phyloP scores from a whole-genome alignment of 2,329 filamentous ascomycete genomes.

The Botryotinia narcissicola region DNA sequence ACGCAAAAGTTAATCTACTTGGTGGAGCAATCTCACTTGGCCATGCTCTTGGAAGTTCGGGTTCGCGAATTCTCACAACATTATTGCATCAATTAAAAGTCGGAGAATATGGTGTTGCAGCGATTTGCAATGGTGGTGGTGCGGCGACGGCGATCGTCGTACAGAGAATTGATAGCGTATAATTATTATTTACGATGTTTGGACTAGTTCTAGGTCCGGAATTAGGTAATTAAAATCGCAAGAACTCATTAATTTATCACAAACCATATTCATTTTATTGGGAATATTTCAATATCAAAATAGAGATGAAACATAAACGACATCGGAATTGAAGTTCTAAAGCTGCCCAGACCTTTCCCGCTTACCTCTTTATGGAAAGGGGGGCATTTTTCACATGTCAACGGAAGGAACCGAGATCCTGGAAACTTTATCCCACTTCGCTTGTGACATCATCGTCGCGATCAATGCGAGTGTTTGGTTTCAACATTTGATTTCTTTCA shows the following conservation, averaged over 20 bases:
- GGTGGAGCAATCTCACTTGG: slow-evolving; percentile 91
- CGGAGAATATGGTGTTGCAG: slow-evolving; percentile 91
- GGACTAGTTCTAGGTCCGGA: background rate
- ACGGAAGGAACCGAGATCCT: slow-evolving; percentile 5
- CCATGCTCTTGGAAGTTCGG: slow-evolving; percentile 90
- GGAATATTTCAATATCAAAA: background rate
- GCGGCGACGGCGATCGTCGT: slow-evolving; percentile 90
- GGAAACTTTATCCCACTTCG: background rate
- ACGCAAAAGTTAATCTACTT: slow-evolving; percentile 78
- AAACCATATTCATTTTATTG: background rate
- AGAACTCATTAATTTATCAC: too few species aligned
- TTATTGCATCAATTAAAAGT: slow-evolving; percentile 85
- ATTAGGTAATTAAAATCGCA: background rate
- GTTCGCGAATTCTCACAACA: slow-evolving; percentile 85
- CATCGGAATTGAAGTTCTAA: background rate
- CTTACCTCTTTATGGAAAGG: background rate
- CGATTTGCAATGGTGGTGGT: slow-evolving; percentile 95
- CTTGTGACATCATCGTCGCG: slow-evolving; percentile 11
- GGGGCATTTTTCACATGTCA: slow-evolving; percentile 18
- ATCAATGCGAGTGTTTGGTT: background rate
- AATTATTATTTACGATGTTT: background rate
- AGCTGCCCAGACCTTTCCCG: background rate
- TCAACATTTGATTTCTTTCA: background rate
- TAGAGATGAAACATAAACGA: background rate
- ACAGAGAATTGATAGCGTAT: slow-evolving; percentile 63